Conservation (phyloP, 2,329 filamentous ascomycete species). For the Achaetomium macrosporum region DNA sequence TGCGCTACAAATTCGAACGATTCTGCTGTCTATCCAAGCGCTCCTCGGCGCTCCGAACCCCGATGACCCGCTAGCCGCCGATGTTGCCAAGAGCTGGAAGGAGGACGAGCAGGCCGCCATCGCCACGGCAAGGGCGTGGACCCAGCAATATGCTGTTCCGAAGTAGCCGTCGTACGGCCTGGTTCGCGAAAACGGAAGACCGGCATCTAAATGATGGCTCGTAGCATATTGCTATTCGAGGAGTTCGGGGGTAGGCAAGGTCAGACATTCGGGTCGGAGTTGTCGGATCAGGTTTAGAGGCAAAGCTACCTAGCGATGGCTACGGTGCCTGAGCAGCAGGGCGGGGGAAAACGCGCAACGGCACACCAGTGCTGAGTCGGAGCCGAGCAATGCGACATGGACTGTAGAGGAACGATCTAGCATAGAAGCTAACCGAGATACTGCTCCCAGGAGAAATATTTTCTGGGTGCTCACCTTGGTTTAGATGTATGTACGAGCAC, state of each 20-base stretch:
- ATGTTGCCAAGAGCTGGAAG: constrained; percentile 97
- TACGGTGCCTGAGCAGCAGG: neutral
- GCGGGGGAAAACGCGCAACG: neutral
- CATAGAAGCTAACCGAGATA: neutral
- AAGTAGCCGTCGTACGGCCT: constrained; percentile 19
- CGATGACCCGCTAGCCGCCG: constrained; percentile 95
- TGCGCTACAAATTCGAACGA: constrained; percentile 94
- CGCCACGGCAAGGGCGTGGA: constrained; percentile 89
- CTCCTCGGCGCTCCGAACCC: constrained; percentile 94
- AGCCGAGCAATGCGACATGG: neutral
- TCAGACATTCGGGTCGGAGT: neutral
- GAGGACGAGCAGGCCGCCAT: constrained; percentile 91
- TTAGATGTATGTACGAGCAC: no score
- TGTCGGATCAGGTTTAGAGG: neutral
- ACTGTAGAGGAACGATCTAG: neutral
- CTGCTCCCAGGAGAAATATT: no score
- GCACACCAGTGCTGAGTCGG: neutral
- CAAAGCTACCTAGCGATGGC: neutral
- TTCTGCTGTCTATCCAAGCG: constrained; percentile 96
- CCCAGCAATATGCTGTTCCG: constrained; percentile 67
- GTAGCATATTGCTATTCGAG: neutral
- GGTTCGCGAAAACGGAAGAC: neutral
- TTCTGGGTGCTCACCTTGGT: no score
- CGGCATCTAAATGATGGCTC: neutral
- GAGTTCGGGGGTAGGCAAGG: constrained; percentile 1